Percentiles rank a stretch among this genome's conserved stretches.
Conservation (phyloP, 2,329 filamentous ascomycete species). For the Trichophyton schoenleinii region DNA sequence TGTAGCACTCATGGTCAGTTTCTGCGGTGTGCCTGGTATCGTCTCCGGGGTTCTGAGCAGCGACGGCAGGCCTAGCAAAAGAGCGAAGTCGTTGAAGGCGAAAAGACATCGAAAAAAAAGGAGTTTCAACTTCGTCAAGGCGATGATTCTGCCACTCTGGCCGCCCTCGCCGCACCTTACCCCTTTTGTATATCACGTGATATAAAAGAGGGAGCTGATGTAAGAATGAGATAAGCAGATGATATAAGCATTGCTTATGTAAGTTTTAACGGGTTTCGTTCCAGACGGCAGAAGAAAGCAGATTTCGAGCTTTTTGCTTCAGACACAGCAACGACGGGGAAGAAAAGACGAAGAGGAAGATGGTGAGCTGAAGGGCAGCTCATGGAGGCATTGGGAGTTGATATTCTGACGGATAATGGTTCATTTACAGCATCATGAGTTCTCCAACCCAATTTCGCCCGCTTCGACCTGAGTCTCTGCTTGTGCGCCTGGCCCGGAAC, state of each 20-base stretch:
- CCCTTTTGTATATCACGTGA: not conserved
- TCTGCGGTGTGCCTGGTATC: not conserved
- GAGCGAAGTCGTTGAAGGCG: not conserved
- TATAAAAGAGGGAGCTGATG: not conserved
- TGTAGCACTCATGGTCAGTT: slow-evolving; percentile 52
- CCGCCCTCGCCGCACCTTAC: not conserved
- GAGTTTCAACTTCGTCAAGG: not conserved
- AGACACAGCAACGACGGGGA: not conserved
- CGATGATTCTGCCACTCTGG: slow-evolving; percentile 4
- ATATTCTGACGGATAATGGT: not conserved
- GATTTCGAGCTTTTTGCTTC: not conserved
- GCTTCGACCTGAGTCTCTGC: not conserved
- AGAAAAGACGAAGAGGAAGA: not conserved
- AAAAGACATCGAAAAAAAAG: not conserved
- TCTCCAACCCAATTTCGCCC: not conserved
- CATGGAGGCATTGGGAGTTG: not conserved
- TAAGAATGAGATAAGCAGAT: not conserved
- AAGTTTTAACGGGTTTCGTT: not conserved
- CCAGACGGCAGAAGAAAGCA: not conserved
- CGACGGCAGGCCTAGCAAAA: not conserved
- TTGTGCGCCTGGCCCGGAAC: not conserved
- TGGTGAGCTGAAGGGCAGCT: not conserved
- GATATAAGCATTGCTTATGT: not conserved
- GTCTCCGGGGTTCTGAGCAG: not conserved
- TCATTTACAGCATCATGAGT: slow-evolving; percentile 1